Evolutionary conservation across 768 basidiomycete genomes (phyloP).

Genomic region (Lyophyllum semitale): DNA sequence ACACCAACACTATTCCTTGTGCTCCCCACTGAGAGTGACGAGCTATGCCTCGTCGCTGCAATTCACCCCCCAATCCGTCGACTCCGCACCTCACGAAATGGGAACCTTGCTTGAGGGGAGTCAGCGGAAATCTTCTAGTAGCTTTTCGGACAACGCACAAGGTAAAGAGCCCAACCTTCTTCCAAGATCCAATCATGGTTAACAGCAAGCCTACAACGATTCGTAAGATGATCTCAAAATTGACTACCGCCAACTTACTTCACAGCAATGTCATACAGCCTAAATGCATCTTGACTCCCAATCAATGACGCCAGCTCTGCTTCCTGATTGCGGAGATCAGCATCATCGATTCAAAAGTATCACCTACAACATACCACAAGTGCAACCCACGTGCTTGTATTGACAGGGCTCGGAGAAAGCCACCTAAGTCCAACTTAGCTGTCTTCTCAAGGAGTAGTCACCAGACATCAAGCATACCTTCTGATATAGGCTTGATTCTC

Average conservation of each 20-base stretch:
- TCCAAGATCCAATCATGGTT: constrained; percentile 73
- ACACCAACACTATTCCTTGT: constrained; percentile 63
- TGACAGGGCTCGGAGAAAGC: constrained; percentile 70
- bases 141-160: constrained; percentile 38
- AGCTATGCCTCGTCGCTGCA: constrained; percentile 66
- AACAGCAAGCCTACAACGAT: constrained; percentile 49
- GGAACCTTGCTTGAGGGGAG: constrained; percentile 56
- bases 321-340: constrained; percentile 44
- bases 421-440: constrained; percentile 43
- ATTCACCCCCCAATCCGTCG: constrained; percentile 64
- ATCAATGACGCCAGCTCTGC: constrained; percentile 67
- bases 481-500: constrained; percentile 63
- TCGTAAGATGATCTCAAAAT: background rate
- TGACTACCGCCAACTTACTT: constrained; percentile 39
- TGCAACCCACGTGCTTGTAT: constrained; percentile 67
- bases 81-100: constrained; percentile 69
- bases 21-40: constrained; percentile 76
- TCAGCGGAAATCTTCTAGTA: constrained; percentile 2
- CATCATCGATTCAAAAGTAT: background rate
- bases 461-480: constrained; percentile 39
- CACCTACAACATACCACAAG: constrained; percentile 54
- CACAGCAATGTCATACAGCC: constrained; percentile 69
- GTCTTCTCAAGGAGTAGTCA: background rate
- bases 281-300: constrained; percentile 59
- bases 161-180: constrained; percentile 68